Evolutionary conservation across 2,329 filamentous ascomycete genomes (phyloP).

Genomic region (Ascochyta pisi): DNA sequence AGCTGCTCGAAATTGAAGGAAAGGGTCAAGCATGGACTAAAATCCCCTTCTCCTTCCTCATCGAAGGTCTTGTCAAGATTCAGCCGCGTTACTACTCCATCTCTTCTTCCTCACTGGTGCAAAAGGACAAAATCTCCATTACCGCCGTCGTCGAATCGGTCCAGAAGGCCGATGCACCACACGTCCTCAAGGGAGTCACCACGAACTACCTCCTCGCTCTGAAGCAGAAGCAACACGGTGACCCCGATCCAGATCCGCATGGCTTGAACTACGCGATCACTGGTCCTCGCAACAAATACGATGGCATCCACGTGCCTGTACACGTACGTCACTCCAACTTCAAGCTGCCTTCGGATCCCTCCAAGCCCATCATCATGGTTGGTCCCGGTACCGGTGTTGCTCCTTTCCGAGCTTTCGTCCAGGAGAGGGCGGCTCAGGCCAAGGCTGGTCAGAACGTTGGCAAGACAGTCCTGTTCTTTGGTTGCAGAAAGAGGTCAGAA

Average conservation of each 20-base stretch:
- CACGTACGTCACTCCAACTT: conserved; percentile 99
- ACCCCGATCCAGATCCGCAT: conserved; percentile 80
- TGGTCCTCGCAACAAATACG: conserved; percentile 95
- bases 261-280: conserved; percentile 85
- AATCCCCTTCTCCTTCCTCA: conserved; percentile 91
- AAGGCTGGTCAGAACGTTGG: conserved; percentile 83
- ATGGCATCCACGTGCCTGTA: conserved; percentile 91
- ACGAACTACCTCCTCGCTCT: conserved; percentile 96
- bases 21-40: conserved; percentile 79
- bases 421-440: conserved; percentile 87
- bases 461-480: conserved; percentile 90
- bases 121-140: conserved; percentile 93
- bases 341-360: conserved; percentile 94
- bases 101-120: conserved; percentile 92
- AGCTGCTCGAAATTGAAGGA: conserved; percentile 76
- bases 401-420: conserved; percentile 93
- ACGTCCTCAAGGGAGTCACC: conserved; percentile 89
- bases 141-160: conserved; percentile 93
- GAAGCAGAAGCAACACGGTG: conserved; percentile 95
- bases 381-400: conserved; percentile 96
- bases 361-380: conserved; percentile 93
- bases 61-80: conserved; percentile 92
- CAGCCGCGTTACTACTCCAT: conserved; percentile 99
- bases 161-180: conserved; percentile 74
- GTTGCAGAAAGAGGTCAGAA: conserved; percentile 84